phyloP scores from a whole-genome alignment of 345 rosid genomes.

The Jatropha curcas region DNA sequence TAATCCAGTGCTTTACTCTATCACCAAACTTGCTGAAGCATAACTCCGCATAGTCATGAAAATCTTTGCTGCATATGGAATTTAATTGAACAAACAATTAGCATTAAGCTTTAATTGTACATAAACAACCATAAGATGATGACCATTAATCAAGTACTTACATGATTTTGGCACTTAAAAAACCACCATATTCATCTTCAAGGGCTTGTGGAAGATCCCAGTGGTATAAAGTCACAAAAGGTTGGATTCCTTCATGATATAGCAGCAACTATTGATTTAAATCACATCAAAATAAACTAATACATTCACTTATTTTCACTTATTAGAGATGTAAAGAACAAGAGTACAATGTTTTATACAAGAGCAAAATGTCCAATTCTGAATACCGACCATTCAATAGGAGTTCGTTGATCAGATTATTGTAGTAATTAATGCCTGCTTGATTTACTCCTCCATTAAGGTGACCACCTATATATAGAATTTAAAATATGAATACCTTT shows the following conservation, averaged over 20 bases:
- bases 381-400: background rate
- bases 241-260: slow-evolving; percentile 6
- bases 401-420: slow-evolving; percentile 16
- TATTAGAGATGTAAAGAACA: no score
- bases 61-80: slow-evolving; percentile 34
- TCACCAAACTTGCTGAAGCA: slow-evolving; percentile 54
- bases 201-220: slow-evolving; percentile 19
- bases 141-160: background rate
- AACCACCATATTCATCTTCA: slow-evolving; percentile 18
- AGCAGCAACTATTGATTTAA: no score
- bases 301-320: no score
- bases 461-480: background rate
- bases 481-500: no score
- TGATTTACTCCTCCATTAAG: slow-evolving; percentile 12
- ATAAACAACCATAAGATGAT: background rate
- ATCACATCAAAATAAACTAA: no score
- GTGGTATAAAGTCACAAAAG: slow-evolving; percentile 13
- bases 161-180: slow-evolving; percentile 11
- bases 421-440: slow-evolving; percentile 12
- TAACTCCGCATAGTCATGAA: slow-evolving; percentile 36
- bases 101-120: background rate
- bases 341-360: no score
- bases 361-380: no score
- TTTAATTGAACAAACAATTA: background rate
- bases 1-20: slow-evolving; percentile 62